Percentiles rank a stretch among this genome's conserved stretches.
Evolutionary conservation across 2,329 filamentous ascomycete species (phyloP).

Genomic region (Epichloe brachyelytri): DNA sequence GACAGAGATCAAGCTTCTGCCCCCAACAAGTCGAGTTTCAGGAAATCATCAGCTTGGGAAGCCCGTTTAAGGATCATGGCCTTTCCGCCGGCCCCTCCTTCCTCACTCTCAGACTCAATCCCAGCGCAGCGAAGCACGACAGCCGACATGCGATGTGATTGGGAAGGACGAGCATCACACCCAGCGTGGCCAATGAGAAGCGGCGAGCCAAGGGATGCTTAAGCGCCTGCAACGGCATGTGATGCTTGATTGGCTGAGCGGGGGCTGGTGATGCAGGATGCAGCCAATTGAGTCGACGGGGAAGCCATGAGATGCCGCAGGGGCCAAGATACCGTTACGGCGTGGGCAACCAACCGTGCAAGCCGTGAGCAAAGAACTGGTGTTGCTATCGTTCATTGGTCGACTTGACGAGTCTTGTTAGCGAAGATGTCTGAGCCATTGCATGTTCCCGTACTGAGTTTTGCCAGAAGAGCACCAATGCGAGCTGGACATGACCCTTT

Average conservation of each 20-base stretch:
- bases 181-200: conserved; percentile 15
- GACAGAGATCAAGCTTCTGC: background rate
- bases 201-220: conserved; percentile 10
- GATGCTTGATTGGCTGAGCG: conserved; percentile 15
- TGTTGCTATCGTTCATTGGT: too few relatives aligned
- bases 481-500: background rate
- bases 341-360: too few relatives aligned
- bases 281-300: conserved; percentile 13
- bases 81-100: background rate
- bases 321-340: too few relatives aligned
- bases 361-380: too few relatives aligned
- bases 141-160: conserved; percentile 9
- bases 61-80: conserved; percentile 4
- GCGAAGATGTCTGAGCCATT: too few relatives aligned
- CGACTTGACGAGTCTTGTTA: too few relatives aligned
- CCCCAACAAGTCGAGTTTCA: background rate
- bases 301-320: background rate
- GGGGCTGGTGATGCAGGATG: conserved; percentile 8
- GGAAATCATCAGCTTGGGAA: conserved; percentile 8
- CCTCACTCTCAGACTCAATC: background rate
- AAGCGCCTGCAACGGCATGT: conserved; percentile 19
- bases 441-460: too few relatives aligned
- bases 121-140: background rate
- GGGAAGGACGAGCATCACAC: conserved; percentile 3
- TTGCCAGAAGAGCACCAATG: too few relatives aligned